Percentiles rank a stretch among this genome's conserved stretches.
Conservation (phyloP, 257 asterid genomes). For the Hygrophila difformis region DNA sequence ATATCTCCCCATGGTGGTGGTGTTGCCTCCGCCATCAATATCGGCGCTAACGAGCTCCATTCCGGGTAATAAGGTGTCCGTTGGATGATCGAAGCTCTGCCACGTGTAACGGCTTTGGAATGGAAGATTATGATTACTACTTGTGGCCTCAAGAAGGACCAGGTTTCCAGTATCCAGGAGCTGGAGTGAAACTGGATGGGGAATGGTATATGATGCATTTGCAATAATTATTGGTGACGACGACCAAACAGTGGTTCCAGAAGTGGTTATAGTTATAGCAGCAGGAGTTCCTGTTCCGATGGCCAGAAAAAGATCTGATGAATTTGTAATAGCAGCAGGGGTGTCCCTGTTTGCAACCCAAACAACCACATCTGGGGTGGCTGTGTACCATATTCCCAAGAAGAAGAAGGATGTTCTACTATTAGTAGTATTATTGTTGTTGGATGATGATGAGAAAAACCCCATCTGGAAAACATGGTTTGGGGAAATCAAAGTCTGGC, state of each 20-base stretch:
- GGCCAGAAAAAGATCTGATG: conserved; percentile 5
- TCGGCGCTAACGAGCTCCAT: conserved; percentile 1
- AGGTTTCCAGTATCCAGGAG: conserved; percentile 15
- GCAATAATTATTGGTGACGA: no score
- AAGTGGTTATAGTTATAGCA: neutral
- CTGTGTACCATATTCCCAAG: conserved; percentile 24
- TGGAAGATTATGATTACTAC: no score
- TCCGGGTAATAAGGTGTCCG: conserved; percentile 24
- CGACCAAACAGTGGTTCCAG: conserved; percentile 18
- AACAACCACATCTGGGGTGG: conserved; percentile 16
- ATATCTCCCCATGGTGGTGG: conserved; percentile 8
- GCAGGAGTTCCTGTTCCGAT: conserved; percentile 6
- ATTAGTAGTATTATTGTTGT: no score
- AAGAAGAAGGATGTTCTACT: no score
- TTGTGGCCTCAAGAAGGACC: neutral
- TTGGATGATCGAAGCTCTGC: conserved; percentile 34
- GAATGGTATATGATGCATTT: conserved; percentile 2
- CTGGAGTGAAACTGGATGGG: neutral
- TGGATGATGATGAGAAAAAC: conserved; percentile 21
- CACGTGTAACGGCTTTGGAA: conserved; percentile 8
- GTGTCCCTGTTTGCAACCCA: conserved; percentile 29
- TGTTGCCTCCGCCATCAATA: neutral
- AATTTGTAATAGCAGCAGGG: conserved; percentile 9
- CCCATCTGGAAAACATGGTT: conserved; percentile 17
- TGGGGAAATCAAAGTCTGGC: conserved; percentile 15